These are phyloP conservation scores for Tricharina praecox DNA, from an alignment of 495 filamentous ascomycete species.

Conservation along the genomic window DNA sequence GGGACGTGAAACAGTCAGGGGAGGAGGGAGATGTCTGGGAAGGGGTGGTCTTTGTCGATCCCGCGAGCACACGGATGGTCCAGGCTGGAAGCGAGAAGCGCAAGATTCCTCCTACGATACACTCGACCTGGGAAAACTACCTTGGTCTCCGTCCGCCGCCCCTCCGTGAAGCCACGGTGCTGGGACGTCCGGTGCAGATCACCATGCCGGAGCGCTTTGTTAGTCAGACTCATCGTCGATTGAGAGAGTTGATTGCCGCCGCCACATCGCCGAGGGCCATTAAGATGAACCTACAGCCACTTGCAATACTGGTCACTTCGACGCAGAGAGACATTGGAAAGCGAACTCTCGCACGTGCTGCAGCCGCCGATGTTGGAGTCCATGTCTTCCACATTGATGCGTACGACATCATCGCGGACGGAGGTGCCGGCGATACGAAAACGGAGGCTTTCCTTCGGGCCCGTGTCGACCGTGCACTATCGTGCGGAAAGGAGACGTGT, in stretches of 20 bases:
- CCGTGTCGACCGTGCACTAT: conserved; percentile 70
- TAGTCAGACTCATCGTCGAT: conserved; percentile 51
- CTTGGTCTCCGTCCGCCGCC: conserved; percentile 50
- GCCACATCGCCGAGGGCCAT: conserved; percentile 78
- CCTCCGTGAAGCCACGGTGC: conserved; percentile 31
- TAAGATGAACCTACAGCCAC: conserved; percentile 67
- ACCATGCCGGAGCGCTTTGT: conserved; percentile 34
- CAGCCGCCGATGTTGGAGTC: conserved; percentile 72
- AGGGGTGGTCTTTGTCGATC: conserved; percentile 65
- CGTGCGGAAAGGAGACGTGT: conserved; percentile 67
- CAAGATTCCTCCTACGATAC: conserved; percentile 53
- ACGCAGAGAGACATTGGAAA: conserved; percentile 90
- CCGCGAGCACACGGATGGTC: conserved; percentile 66
- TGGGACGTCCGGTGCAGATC: conserved; percentile 31
- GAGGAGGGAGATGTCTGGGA: conserved; percentile 57
- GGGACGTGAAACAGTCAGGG: conserved; percentile 16
- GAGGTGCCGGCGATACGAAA: conserved; percentile 77
- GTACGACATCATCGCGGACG: conserved; percentile 83
- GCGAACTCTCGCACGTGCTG: conserved; percentile 51
- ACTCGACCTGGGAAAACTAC: conserved; percentile 73
- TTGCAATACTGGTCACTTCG: conserved; percentile 72
- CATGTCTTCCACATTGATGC: conserved; percentile 82
- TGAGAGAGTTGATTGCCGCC: conserved; percentile 73
- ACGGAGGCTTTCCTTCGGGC: conserved; percentile 78
- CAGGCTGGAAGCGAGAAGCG: conserved; percentile 70